Base-by-base conservation (phyloP, 352 stramenopile species). In the Globisporangium radiosum region DNA sequence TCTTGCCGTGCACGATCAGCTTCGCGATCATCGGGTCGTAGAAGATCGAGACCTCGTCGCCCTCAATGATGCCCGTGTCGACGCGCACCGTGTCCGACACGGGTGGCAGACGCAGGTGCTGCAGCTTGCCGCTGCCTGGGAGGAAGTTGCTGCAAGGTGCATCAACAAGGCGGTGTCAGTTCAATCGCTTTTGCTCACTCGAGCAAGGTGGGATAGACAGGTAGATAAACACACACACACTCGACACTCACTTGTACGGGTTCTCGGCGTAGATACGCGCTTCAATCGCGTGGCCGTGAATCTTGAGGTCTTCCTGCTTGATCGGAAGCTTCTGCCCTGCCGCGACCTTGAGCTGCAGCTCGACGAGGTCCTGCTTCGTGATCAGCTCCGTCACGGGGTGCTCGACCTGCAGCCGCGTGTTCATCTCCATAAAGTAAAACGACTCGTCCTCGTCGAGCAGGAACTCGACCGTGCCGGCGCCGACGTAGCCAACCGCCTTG, bases 391-490 rank as follows among this genome's bases (percentile, higher is more conserved):
- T 97, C 44, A 97, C 88, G 0, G 87, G 88, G 62, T 97, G 91
- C 65, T 97, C 88, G 14, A 98, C 92, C 72, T 98, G 92, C n/a
- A 98, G 72, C 25, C 92, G 89, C 42, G 92, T 98, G 81, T 98
- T 98, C 90, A 98, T 98, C 66, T 98, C 93, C 86, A 98, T 96
- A 60, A 98, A 98, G 65, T 97, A 98, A 62, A 98, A 98, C 33
- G 79, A 87, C 58, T 94, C 83, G 62, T 92, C 78, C 43, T 92
- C 76, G 68, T 98, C 92, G 49, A 96, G 60, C 25, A 98, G 75
- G 65, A 98, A 98, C 72, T 98, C 92, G 40, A 98, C 92, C 10
- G 92, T 98, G 47, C 92, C 92, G 39, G 92, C 92, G 17, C 90
- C 90, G 57, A 94, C 87, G 66, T 98, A 98, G 43, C 87, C 89